Base-by-base conservation (phyloP, 2,329 filamentous ascomycete species). In the Fusarium irregulare region DNA sequence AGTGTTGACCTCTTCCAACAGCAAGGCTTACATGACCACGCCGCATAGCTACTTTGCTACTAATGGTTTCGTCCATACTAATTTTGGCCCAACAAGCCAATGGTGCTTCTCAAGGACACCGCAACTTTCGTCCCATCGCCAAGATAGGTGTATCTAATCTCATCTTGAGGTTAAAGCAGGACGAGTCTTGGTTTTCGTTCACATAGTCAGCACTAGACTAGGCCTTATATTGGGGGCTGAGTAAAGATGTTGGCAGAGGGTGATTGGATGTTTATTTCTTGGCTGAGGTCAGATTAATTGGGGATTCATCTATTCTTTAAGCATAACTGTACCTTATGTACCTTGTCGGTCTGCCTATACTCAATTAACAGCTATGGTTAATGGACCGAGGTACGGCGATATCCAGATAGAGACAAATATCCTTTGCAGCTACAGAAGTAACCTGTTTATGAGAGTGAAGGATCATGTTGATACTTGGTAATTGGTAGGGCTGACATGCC, bases 221-320 rank as follows among this genome's bases (percentile, higher is more conserved):
- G 46, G 32, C 42, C 40, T 28, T 5, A 42, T 0, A 8, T 27
- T 32, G 28, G 28, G 49, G 42, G 48, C 56, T 27, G 45, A 47
- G 50, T 20, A 20, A 30, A 48, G 40, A 23, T 59, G 20, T 53
- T 70, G 66, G 58, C 66, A 32, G 14, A 14, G n/a, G 4, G 16
- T 32, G 23, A 57, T 70, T 70, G 66, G 27, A 27, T 34, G 32
- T 20, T 3, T 50, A 7, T 21, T 13, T 13, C 45, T 30, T 45
- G 66, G 45, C 64, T 68, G 64, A 68, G 53, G 42, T 68, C 55
- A 68, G 37, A 32, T 18, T n/a, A 37, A 12, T 11, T 37, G 34
- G 34, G 18, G 34, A 37, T 4, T 1, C 4, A 11, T 11, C 11
- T 37, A 7, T 6, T 23, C 2, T 44, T 34, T 23, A 49, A 49